Evolutionary conservation across 164 flowering plant species (phyloP).

Genomic region (Vitis amurensis): DNA sequence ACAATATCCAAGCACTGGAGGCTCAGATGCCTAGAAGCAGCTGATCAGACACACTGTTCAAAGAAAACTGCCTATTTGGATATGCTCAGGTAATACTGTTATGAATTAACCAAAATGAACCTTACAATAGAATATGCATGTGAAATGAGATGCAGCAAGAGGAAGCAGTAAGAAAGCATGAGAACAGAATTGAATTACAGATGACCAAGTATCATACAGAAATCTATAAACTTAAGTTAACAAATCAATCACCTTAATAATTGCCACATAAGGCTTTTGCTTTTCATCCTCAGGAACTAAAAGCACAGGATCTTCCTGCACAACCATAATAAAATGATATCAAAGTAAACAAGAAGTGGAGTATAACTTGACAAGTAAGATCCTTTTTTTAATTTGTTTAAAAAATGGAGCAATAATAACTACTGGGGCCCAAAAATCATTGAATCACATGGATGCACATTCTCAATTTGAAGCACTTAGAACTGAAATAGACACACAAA

Average conservation of each 20-base stretch:
- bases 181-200: neutral
- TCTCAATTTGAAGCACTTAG: neutral
- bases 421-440: neutral
- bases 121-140: too few relatives aligned
- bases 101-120: too few relatives aligned
- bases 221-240: neutral
- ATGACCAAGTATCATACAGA: too few relatives aligned
- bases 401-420: neutral
- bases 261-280: slow-evolving; percentile 95
- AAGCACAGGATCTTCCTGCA: slow-evolving; percentile 92
- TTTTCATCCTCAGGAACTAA: slow-evolving; percentile 63
- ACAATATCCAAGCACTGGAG: too few relatives aligned
- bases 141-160: too few relatives aligned
- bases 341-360: neutral
- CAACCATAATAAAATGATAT: neutral
- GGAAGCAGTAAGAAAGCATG: neutral
- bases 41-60: too few relatives aligned
- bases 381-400: neutral
- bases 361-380: neutral
- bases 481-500: neutral
- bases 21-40: too few relatives aligned
- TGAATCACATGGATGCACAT: neutral
- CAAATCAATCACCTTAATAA: slow-evolving; percentile 66
- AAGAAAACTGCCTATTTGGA: too few relatives aligned
- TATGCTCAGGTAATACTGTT: too few relatives aligned